Evolutionary conservation across 345 rosid genomes (phyloP).

Genomic region (Hirschfeldia incana): DNA sequence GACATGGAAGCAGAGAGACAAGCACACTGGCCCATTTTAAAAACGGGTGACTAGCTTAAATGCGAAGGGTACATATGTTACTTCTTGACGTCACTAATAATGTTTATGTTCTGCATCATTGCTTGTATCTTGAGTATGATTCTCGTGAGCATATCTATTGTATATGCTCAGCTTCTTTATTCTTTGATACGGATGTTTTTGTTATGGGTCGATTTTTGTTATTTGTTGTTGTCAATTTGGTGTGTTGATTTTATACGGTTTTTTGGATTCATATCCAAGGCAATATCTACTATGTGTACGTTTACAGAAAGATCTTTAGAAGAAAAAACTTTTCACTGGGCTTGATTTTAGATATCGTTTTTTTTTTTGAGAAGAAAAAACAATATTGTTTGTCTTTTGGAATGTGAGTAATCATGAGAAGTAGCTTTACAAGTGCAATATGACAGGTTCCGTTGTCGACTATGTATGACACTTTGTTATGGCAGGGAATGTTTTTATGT

Average conservation of each 20-base stretch:
- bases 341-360: too few relatives aligned
- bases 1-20: constrained; percentile 91
- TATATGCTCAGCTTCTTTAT: constrained; percentile 26
- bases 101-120: constrained; percentile 84
- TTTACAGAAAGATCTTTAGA: not conserved
- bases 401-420: not conserved
- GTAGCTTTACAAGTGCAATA: not conserved
- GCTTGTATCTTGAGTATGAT: constrained; percentile 77
- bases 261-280: constrained; percentile 17
- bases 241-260: not conserved
- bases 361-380: too few relatives aligned
- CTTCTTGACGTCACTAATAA: constrained; percentile 89
- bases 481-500: too few relatives aligned
- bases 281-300: constrained; percentile 16
- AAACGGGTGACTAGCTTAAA: constrained; percentile 52
- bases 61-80: constrained; percentile 85
- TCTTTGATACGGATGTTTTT: constrained; percentile 28
- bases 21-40: constrained; percentile 44
- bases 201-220: constrained; percentile 23
- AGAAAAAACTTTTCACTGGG: too few relatives aligned
- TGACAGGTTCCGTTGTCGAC: not conserved
- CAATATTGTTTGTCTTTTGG: not conserved
- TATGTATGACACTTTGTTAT: too few relatives aligned
- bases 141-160: constrained; percentile 46
- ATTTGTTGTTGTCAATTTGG: not conserved